Conservation (phyloP, 306 rosid species). For the Datisca glomerata region DNA sequence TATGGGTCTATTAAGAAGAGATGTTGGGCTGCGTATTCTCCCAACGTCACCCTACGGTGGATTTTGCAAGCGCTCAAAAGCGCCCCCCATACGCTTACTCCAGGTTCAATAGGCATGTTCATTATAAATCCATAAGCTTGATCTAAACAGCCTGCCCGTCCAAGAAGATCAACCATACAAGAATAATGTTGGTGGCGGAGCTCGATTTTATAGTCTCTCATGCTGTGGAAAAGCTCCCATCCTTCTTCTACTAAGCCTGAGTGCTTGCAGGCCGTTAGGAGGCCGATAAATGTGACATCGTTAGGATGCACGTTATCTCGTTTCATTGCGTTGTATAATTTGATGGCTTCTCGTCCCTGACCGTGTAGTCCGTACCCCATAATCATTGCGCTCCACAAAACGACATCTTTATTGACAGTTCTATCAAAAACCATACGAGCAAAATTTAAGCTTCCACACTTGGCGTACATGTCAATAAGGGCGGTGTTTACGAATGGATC, state of each 20-base stretch:
- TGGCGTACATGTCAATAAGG: slow-evolving; percentile 14
- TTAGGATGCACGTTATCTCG: slow-evolving; percentile 1
- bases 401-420: slow-evolving; percentile 2
- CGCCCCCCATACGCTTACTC: slow-evolving; percentile 15
- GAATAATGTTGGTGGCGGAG: slow-evolving; percentile 12
- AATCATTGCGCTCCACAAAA: slow-evolving; percentile 14
- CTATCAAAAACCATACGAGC: slow-evolving; percentile 9
- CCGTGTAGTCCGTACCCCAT: slow-evolving; percentile 14
- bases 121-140: slow-evolving; percentile 10
- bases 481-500: slow-evolving; percentile 8
- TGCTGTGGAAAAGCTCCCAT: slow-evolving; percentile 15
- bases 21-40: slow-evolving; percentile 11
- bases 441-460: slow-evolving; percentile 11
- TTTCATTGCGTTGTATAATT: slow-evolving; percentile 9
- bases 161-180: slow-evolving; percentile 14
- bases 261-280: slow-evolving; percentile 13
- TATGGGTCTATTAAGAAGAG: slow-evolving; percentile 12
- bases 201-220: slow-evolving; percentile 2
- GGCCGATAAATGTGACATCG: slow-evolving; percentile 5
- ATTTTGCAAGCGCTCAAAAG: slow-evolving; percentile 11
- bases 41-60: slow-evolving; percentile 9
- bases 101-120: slow-evolving; percentile 13
- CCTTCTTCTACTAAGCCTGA: slow-evolving; percentile 12
- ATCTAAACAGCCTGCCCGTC: slow-evolving; percentile 13
- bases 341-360: slow-evolving; percentile 11